Conservation (phyloP, 441 rosid species). For the Rhodomyrtus psidioides region DNA sequence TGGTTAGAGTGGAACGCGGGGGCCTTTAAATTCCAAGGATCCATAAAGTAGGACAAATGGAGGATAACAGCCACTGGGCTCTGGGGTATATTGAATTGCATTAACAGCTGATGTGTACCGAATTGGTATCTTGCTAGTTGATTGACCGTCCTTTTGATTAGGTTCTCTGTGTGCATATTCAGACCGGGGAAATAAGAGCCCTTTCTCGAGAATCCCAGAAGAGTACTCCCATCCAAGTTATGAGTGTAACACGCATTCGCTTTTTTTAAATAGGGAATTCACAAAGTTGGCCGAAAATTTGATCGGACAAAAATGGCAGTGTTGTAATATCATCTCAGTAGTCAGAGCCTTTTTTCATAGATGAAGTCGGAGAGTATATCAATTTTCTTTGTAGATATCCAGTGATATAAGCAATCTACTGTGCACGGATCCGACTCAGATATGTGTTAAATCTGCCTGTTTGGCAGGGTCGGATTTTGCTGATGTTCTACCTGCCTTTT, state of each 20-base stretch:
- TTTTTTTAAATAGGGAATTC: neutral
- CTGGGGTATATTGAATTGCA: neutral
- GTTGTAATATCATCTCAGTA: neutral
- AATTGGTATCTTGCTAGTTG: neutral
- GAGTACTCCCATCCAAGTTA: neutral
- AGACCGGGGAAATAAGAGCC: neutral
- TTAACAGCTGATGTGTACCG: neutral
- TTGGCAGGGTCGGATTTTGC: neutral
- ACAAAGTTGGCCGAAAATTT: neutral
- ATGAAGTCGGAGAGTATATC: neutral
- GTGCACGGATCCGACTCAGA: neutral
- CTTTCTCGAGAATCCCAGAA: neutral
- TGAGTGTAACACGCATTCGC: neutral
- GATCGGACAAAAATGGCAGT: neutral
- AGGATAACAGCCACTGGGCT: neutral
- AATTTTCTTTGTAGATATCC: neutral
- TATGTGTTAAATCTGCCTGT: neutral
- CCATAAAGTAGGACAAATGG: neutral
- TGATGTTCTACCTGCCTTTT: neutral
- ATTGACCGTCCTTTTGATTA: neutral
- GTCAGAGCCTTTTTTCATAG: neutral
- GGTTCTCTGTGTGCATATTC: neutral
- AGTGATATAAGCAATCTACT: neutral
- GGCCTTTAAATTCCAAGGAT: neutral
- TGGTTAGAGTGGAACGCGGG: neutral